Conservation (phyloP, 2,329 filamentous ascomycete species). For the Penicillium occitanis region DNA sequence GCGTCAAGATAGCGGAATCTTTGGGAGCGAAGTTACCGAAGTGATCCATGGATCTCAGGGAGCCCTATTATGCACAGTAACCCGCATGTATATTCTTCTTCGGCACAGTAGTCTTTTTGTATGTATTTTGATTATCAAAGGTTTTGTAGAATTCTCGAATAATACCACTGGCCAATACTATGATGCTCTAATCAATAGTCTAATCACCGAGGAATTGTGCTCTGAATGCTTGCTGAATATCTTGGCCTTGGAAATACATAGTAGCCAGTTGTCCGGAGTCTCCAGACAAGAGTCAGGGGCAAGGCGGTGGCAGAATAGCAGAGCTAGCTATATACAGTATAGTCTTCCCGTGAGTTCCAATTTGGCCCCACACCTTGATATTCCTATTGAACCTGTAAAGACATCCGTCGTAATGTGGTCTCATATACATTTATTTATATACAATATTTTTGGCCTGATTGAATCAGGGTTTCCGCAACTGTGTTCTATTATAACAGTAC, state of each 20-base stretch:
- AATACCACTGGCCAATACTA: too few relatives aligned
- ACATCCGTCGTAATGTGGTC: too few relatives aligned
- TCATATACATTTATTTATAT: too few relatives aligned
- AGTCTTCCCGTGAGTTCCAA: neutral
- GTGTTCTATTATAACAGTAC: too few relatives aligned
- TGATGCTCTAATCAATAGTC: too few relatives aligned
- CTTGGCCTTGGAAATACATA: too few relatives aligned
- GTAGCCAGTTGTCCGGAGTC: too few relatives aligned
- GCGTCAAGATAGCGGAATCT: slow-evolving; percentile 47
- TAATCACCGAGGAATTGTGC: too few relatives aligned
- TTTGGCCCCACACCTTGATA: neutral
- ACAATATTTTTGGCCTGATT: too few relatives aligned
- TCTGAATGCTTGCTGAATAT: too few relatives aligned
- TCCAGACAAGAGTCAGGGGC: neutral
- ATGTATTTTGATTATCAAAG: neutral
- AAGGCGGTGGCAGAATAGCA: neutral
- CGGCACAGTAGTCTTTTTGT: neutral
- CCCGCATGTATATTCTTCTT: neutral
- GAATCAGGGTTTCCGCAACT: too few relatives aligned
- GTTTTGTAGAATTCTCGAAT: neutral
- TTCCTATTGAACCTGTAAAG: neutral
- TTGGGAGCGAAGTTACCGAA: neutral
- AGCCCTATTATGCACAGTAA: neutral
- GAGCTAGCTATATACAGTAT: neutral
- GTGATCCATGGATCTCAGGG: too few relatives aligned